Percentiles rank a stretch among this genome's conserved stretches.
Conservation (phyloP, 352 stramenopile species). For the Labyrinthula sp. region DNA sequence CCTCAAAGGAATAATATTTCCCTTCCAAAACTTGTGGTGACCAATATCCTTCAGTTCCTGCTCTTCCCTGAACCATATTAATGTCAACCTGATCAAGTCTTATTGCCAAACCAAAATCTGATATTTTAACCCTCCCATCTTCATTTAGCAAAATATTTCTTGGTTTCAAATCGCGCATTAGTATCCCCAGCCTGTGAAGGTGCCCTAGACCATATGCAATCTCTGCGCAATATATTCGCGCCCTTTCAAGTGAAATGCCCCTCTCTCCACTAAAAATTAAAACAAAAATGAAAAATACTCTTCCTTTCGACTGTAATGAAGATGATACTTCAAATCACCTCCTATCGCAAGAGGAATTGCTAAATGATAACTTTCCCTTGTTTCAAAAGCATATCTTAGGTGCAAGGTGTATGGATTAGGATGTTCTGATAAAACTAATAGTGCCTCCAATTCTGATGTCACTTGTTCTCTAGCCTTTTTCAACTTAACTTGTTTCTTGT, state of each 20-base stretch:
- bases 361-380: conserved; percentile 72
- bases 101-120: conserved; percentile 28
- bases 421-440: conserved; percentile 63
- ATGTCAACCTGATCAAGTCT: conserved; percentile 1
- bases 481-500: conserved; percentile 74
- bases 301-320: conserved; percentile 7
- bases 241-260: too few species aligned
- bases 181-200: conserved; percentile 79
- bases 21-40: conserved; percentile 22
- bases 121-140: conserved; percentile 42
- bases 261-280: too few species aligned
- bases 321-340: conserved; percentile 87
- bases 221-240: conserved; percentile 80
- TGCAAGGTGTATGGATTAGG: conserved; percentile 85
- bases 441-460: conserved; percentile 75
- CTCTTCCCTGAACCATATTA: conserved; percentile 10
- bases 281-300: too few species aligned
- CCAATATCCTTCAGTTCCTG: conserved; percentile 29
- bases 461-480: conserved; percentile 59
- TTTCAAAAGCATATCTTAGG: conserved; percentile 92
- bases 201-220: conserved; percentile 79
- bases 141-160: conserved; percentile 76
- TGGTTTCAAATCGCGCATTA: conserved; percentile 90
- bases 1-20: conserved; percentile 12
- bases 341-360: conserved; percentile 81